phyloP scores from a whole-genome alignment of 2,329 filamentous ascomycete genomes.

The Pestalotiopsis sp. region DNA sequence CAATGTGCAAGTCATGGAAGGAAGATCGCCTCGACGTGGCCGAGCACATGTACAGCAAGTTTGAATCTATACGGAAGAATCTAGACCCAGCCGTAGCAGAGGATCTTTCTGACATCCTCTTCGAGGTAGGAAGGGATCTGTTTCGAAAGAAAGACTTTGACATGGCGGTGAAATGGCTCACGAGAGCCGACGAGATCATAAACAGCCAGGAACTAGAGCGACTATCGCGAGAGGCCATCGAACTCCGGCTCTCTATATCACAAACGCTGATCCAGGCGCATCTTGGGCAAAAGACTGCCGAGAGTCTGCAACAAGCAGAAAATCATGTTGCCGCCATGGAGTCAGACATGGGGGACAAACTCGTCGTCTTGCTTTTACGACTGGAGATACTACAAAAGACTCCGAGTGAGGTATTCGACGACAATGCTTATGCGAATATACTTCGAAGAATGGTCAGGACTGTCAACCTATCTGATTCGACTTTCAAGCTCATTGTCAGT shows the following conservation, averaged over 20 bases:
- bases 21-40: constrained; percentile 74
- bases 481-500: constrained; percentile 67
- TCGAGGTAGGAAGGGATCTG: constrained; percentile 69
- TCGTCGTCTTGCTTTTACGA: constrained; percentile 67
- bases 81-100: constrained; percentile 57
- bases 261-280: constrained; percentile 63
- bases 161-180: constrained; percentile 71
- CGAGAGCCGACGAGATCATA: constrained; percentile 64
- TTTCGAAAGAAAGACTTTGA: constrained; percentile 52
- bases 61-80: constrained; percentile 38
- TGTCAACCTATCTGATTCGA: constrained; percentile 61
- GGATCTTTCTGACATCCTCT: constrained; percentile 66
- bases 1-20: constrained; percentile 65
- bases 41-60: constrained; percentile 74
- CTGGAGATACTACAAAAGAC: constrained; percentile 64
- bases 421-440: constrained; percentile 49
- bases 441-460: constrained; percentile 63
- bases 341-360: constrained; percentile 62
- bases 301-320: constrained; percentile 52
- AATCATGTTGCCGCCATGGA: constrained; percentile 64
- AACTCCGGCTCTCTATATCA: constrained; percentile 67
- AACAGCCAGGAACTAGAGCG: constrained; percentile 54
- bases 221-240: constrained; percentile 59
- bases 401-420: constrained; percentile 49
- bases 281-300: constrained; percentile 46